phyloP scores from a whole-genome alignment of 441 rosid species.

The Bocquillonia castaneifolia region DNA sequence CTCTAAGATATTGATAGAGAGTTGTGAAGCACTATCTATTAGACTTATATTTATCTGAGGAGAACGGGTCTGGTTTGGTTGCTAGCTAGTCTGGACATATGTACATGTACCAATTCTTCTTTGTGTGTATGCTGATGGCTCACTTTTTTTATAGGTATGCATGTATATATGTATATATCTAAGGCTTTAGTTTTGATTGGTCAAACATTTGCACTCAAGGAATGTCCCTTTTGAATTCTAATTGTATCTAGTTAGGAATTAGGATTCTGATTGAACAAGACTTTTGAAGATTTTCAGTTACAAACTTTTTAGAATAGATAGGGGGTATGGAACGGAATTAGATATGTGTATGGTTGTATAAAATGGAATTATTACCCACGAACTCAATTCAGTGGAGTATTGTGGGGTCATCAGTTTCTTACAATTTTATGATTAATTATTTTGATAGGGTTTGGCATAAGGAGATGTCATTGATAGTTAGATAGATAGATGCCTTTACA shows the following conservation, averaged over 20 bases:
- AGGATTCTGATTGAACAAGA: slow-evolving; percentile 5
- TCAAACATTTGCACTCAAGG: slow-evolving; percentile 14
- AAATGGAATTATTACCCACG: slow-evolving; percentile 3
- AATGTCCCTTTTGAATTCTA: slow-evolving; percentile 1
- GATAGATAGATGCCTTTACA: not conserved
- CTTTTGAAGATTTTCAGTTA: slow-evolving; percentile 8
- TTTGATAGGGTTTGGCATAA: slow-evolving; percentile 22
- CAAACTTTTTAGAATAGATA: slow-evolving; percentile 13
- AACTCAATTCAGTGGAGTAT: not conserved
- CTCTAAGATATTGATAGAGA: not conserved
- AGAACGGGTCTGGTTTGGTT: slow-evolving; percentile 21
- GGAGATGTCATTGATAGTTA: slow-evolving; percentile 8
- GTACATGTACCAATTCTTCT: not conserved
- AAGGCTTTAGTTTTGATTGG: not conserved
- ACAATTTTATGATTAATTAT: not conserved
- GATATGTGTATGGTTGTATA: slow-evolving; percentile 3
- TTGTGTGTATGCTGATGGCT: not conserved
- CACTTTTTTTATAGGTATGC: not conserved
- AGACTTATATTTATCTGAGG: slow-evolving; percentile 14
- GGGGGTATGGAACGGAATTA: too few relatives aligned
- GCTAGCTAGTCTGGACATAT: slow-evolving; percentile 2
- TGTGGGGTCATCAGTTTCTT: slow-evolving; percentile 21
- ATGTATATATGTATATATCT: too few relatives aligned
- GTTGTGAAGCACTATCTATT: slow-evolving; percentile 23
- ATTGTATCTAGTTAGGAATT: slow-evolving; percentile 10